Percentiles rank a stretch among this genome's conserved stretches.
These are phyloP conservation scores for Exophiala alcalophila DNA, from an alignment of 2,329 filamentous ascomycete genomes.

Conservation along the genomic window DNA sequence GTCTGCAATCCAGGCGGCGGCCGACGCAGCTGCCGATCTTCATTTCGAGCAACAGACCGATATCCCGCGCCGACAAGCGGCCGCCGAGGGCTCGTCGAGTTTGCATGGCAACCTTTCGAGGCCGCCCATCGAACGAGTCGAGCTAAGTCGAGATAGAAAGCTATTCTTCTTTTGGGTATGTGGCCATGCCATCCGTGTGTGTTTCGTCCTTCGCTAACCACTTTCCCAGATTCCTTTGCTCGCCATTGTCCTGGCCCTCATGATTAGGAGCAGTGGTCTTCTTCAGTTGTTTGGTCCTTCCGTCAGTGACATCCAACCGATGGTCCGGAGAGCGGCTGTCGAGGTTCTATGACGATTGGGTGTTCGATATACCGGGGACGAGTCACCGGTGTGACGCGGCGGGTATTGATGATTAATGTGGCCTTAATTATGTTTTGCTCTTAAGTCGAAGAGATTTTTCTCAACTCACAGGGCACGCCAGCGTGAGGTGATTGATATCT, in stretches of 20 bases:
- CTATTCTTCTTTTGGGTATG: constrained; percentile 56
- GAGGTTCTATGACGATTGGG: constrained; percentile 15
- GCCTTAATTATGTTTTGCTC: too few species aligned
- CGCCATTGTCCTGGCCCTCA: constrained; percentile 45
- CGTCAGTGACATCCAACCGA: not conserved
- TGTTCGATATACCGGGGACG: too few species aligned
- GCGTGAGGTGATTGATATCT: too few species aligned
- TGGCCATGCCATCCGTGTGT: constrained; percentile 7
- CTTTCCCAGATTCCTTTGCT: constrained; percentile 46
- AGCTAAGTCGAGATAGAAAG: constrained; percentile 46
- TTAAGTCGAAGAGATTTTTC: too few species aligned
- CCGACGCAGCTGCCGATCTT: constrained; percentile 45
- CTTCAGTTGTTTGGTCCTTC: constrained; percentile 13
- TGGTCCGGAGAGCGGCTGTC: constrained; percentile 6
- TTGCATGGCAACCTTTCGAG: not conserved
- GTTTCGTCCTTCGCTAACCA: constrained; percentile 27
- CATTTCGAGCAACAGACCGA: constrained; percentile 37
- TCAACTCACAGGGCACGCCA: too few species aligned
- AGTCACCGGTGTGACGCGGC: too few species aligned
- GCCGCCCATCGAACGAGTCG: constrained; percentile 43
- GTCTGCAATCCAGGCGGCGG: constrained; percentile 42
- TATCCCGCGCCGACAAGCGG: not conserved
- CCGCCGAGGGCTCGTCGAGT: not conserved
- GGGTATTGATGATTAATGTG: too few species aligned
- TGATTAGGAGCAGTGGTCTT: constrained; percentile 39